phyloP scores from a whole-genome alignment of 176 grass and related monocot species.

The Musa troglodytarum region DNA sequence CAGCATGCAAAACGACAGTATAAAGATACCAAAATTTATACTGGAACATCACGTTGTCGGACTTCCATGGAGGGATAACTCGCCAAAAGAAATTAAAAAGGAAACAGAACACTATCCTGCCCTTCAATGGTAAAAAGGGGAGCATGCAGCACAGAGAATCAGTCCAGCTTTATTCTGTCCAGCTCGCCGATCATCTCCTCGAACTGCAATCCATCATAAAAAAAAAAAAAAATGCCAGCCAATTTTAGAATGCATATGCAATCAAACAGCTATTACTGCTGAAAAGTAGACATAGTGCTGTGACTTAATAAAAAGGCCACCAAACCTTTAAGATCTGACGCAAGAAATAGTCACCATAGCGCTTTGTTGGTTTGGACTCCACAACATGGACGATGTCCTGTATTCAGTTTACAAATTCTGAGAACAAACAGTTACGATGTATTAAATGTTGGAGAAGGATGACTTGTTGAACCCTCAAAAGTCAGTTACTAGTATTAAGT shows the following conservation, averaged over 20 bases:
- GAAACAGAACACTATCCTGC: too few species aligned
- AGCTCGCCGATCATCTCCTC: slow-evolving; percentile 85
- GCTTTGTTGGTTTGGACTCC: slow-evolving; percentile 67
- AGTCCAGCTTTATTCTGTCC: slow-evolving; percentile 82
- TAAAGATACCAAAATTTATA: too few species aligned
- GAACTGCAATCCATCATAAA: slow-evolving; percentile 33
- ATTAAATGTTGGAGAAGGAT: neutral
- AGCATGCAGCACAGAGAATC: slow-evolving; percentile 1
- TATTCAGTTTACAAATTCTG: neutral
- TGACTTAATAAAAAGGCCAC: neutral
- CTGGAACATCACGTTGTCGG: too few species aligned
- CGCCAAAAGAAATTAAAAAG: too few species aligned
- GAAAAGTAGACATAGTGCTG: neutral
- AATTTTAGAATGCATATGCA: too few species aligned
- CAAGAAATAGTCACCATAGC: slow-evolving; percentile 85
- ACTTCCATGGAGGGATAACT: too few species aligned
- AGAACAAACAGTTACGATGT: too few species aligned
- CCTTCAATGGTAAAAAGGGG: too few species aligned
- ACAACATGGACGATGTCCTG: slow-evolving; percentile 82
- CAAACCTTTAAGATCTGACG: slow-evolving; percentile 93
- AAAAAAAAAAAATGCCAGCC: too few species aligned
- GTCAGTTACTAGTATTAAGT: too few species aligned
- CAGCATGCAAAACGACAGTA: too few species aligned
- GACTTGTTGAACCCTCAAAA: neutral
- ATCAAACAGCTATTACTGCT: neutral